Base-by-base conservation (phyloP, 768 basidiomycete genomes). In the Brasilioporus rufonigricans region DNA sequence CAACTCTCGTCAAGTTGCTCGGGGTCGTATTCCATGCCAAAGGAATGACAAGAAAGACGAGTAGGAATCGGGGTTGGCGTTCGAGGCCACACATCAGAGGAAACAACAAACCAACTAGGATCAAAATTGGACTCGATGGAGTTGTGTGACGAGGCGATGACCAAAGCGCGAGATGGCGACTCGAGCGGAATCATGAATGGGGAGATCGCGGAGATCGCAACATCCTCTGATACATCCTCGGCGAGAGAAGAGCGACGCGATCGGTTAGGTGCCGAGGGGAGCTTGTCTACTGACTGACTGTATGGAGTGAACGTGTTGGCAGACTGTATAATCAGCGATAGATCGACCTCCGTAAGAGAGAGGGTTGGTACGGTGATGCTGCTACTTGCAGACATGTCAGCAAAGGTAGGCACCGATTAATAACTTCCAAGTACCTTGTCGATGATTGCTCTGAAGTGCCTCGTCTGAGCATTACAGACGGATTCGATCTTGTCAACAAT, bases 101-200 rank as follows among this genome's bases (percentile, higher is more conserved):
- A 21, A 21, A 70, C 2, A 4, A 40, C 19, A 8, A 61, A 27
- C 35, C 52, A 44, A 10, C 48, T 53, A 5, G 60, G 61, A 50
- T 72, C 71, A 16, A 71, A 65, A 43, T 59, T 58, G 16, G 67
- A 61, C 14, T 56, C 60, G 21, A 71, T 52, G 33, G 71, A 72
- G 52, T 69, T 72, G 31, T 72, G 69, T 26, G 71, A 72, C 32
- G 67, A 69, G 14, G 71, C 56, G 24, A 69, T 55, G 11, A 53
- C 50, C 4, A 67, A 59, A 18, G 44, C 48, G 26, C 39, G 35
- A 4, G 66, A 57, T 0, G 67, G 69, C 6, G 71, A 72, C 11
- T 69, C 67, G 8, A 63, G 65, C 2, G 59, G 58, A 5, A 48
- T 5, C 27, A 67, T 46, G 2, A 45, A 35, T 8, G 57, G 52